Evolutionary conservation across 805 yeast genomes (phyloP).

Genomic region (Jamesozyma hellenica): DNA sequence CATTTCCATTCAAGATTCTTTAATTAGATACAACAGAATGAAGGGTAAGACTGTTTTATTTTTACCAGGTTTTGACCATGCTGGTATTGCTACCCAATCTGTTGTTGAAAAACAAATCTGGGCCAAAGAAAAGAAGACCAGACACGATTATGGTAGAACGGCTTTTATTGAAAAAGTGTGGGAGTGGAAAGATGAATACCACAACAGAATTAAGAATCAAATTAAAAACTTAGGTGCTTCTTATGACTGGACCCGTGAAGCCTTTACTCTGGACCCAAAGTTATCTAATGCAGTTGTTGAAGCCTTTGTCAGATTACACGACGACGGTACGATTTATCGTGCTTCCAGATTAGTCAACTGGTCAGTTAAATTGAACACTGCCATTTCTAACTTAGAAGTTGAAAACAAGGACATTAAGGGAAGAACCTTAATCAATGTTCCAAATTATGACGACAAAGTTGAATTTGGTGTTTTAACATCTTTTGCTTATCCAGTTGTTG

Average conservation of each 20-base stretch:
- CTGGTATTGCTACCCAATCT: slow-evolving; percentile 97
- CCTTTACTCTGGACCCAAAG: slow-evolving; percentile 78
- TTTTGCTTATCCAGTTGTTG: slow-evolving; percentile 82
- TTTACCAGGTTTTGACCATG: slow-evolving; percentile 96
- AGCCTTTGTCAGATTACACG: slow-evolving; percentile 84
- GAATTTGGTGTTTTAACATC: slow-evolving; percentile 98
- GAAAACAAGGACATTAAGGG: slow-evolving; percentile 85
- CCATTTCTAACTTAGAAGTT: slow-evolving; percentile 91
- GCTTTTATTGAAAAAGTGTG: slow-evolving; percentile 79
- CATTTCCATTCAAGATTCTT: slow-evolving; percentile 85
- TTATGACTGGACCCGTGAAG: slow-evolving; percentile 92
- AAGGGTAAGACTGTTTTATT: slow-evolving; percentile 87
- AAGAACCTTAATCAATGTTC: slow-evolving; percentile 70
- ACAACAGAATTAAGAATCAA: slow-evolving; percentile 73
- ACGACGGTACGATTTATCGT: slow-evolving; percentile 91
- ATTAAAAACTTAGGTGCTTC: slow-evolving; percentile 87
- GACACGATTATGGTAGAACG: slow-evolving; percentile 94
- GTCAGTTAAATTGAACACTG: slow-evolving; percentile 91
- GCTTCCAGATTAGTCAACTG: slow-evolving; percentile 90
- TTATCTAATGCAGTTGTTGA: slow-evolving; percentile 74
- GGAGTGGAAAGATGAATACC: slow-evolving; percentile 98
- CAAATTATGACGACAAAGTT: slow-evolving; percentile 80
- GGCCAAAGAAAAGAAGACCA: slow-evolving; percentile 77
- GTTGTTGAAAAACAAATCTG: slow-evolving; percentile 94
- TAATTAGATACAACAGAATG: slow-evolving; percentile 93